Base-by-base conservation (phyloP, 768 basidiomycete species). In the Rubroboletus satanas region DNA sequence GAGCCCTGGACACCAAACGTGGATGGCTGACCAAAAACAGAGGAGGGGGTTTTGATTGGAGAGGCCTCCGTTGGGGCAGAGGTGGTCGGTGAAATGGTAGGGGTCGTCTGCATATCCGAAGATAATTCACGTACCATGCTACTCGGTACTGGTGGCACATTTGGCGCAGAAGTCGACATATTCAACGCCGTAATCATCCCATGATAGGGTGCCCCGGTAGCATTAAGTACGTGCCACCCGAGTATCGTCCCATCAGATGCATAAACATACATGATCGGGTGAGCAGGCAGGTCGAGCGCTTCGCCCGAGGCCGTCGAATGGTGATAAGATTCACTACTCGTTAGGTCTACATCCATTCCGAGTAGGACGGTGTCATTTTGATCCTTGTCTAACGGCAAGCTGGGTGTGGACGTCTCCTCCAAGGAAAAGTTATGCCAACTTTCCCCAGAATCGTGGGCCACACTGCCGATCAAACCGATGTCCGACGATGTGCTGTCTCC, bases 221-320 rank as follows among this genome's bases (percentile, higher is more conserved):
- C 72, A 63, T 86, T 82, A 36, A 88, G 79, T 21, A 87, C 64
- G 65, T 83, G 75, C 88, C 90, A 93, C 4, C 77, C 90, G 45
- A 83, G 79, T 23, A 93, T 51, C 0, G 88, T 88, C 18, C 90
- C 90, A 63, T 93, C 90, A 51, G 84, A 89, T 11, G 88, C 77
- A 68, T 88, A 91, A 3, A 82, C 84, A 66, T 83, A 90, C 69
- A 90, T 71, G 52, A 90, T 75, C 0, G 90, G 90, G 12, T 77
- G 76, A 10, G 80, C 72, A 11, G 80, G 78, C 3, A 77, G 56
- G 12, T 75, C 74, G 7, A 72, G 62, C 14, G 66, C 67, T 58
- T 79, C 78, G 5, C 78, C 78, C 0, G 76, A 75, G 15, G 74
- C 63, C 11, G 69, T 72, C 11, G 72, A 72, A 50, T 73, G 70